These are phyloP conservation scores for Fusarium pilosicola DNA, from an alignment of 2,329 filamentous ascomycete genomes.

Conservation along the genomic window DNA sequence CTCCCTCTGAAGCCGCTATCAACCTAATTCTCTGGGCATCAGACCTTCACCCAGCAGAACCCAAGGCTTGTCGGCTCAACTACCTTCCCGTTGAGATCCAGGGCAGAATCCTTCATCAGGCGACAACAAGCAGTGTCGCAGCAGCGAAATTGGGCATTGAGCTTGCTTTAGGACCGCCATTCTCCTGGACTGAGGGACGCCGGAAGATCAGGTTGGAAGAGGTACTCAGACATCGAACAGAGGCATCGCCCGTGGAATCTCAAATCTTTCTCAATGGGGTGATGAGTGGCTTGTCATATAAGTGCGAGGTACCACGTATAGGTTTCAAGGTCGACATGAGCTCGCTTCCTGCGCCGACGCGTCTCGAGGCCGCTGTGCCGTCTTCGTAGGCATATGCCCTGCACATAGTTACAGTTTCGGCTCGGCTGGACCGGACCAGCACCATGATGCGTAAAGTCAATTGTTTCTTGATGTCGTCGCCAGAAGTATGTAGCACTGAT, in stretches of 20 bases:
- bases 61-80: conserved; percentile 7
- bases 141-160: conserved; percentile 24
- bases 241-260: not conserved
- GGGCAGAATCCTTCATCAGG: conserved; percentile 19
- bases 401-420: not conserved
- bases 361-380: rapidly evolving
- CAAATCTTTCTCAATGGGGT: not conserved
- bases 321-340: too few relatives aligned
- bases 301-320: rapidly evolving
- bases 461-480: rapidly evolving
- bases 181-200: conserved; percentile 3
- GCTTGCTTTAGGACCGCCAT: conserved; percentile 13
- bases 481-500: too few relatives aligned
- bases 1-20: conserved; percentile 22
- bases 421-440: not conserved
- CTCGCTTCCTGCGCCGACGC: not conserved
- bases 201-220: not conserved
- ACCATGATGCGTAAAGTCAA: too few relatives aligned
- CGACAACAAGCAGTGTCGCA: conserved; percentile 4
- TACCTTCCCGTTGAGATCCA: conserved; percentile 35
- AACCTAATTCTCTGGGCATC: conserved; percentile 33
- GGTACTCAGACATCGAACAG: rapidly evolving
- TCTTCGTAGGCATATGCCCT: rapidly evolving
- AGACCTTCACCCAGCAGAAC: not conserved
- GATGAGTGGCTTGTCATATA: not conserved